These are phyloP conservation scores for Ceratobasidium sp. DNA, from an alignment of 1,284 basidiomycete genomes.

Conservation along the genomic window DNA sequence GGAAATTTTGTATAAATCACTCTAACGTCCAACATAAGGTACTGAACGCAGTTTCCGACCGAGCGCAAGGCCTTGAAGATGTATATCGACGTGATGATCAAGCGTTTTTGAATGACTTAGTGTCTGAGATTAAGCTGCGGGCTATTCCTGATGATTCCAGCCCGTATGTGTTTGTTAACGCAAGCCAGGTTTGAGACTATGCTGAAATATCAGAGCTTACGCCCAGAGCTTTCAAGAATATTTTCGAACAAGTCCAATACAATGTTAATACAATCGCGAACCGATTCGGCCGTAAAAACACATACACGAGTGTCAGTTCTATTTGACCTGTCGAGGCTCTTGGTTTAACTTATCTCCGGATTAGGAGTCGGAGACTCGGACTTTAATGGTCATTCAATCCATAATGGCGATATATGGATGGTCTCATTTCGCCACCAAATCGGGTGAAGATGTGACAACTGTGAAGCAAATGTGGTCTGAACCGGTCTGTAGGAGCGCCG, in stretches of 20 bases:
- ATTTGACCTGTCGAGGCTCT: not conserved
- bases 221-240: too few species aligned
- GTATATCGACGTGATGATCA: not conserved
- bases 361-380: not conserved
- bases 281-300: not conserved
- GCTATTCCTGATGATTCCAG: not conserved
- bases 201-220: too few species aligned
- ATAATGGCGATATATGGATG: constrained; percentile 4
- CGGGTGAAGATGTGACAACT: not conserved
- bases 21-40: too few species aligned
- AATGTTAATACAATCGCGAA: too few species aligned
- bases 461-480: constrained; percentile 4
- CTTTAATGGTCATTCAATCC: not conserved
- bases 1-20: too few species aligned
- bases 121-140: not conserved
- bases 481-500: not conserved
- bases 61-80: too few species aligned
- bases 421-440: not conserved
- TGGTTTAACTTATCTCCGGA: not conserved
- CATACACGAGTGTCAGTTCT: not conserved
- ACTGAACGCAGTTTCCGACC: too few species aligned
- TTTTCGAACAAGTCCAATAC: too few species aligned
- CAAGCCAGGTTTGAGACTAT: too few species aligned
- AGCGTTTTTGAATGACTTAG: not conserved
- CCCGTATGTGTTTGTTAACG: not conserved